These are phyloP conservation scores for Penicillium atrosanguineum DNA, from an alignment of 495 filamentous ascomycete genomes.

Conservation along the genomic window DNA sequence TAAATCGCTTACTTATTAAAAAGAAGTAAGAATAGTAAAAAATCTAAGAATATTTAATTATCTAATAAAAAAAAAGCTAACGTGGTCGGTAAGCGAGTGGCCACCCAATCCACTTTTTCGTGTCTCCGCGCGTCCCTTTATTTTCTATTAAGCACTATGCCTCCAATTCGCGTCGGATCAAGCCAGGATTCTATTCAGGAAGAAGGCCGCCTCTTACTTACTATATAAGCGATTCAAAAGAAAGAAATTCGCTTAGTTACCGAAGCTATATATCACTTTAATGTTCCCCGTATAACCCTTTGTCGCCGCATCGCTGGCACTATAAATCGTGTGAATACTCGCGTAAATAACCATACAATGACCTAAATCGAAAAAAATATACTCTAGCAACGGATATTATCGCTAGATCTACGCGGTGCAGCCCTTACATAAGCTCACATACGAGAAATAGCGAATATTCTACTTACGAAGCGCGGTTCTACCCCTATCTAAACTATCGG, in stretches of 20 bases:
- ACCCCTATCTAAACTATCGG: neutral
- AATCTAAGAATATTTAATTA: too few relatives aligned
- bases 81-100: too few relatives aligned
- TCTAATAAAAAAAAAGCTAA: too few relatives aligned
- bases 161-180: too few relatives aligned
- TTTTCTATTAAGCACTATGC: too few relatives aligned
- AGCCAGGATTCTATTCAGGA: too few relatives aligned
- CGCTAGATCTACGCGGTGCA: constrained; percentile 13
- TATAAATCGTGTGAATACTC: neutral
- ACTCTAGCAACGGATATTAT: constrained; percentile 33
- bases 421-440: constrained; percentile 3
- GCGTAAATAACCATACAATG: constrained; percentile 18
- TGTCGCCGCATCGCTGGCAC: neutral
- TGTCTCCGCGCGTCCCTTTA: too few relatives aligned
- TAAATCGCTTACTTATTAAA: too few relatives aligned
- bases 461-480: too few relatives aligned
- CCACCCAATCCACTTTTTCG: too few relatives aligned
- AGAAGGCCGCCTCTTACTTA: too few relatives aligned
- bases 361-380: constrained; percentile 24
- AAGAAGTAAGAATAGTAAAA: too few relatives aligned
- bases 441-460: neutral
- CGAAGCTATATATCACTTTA: neutral
- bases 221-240: constrained; percentile 5
- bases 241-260: neutral
- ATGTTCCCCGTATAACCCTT: neutral